These are phyloP conservation scores for Cenococcum geophilum DNA, from an alignment of 495 filamentous ascomycete species.

Conservation along the genomic window DNA sequence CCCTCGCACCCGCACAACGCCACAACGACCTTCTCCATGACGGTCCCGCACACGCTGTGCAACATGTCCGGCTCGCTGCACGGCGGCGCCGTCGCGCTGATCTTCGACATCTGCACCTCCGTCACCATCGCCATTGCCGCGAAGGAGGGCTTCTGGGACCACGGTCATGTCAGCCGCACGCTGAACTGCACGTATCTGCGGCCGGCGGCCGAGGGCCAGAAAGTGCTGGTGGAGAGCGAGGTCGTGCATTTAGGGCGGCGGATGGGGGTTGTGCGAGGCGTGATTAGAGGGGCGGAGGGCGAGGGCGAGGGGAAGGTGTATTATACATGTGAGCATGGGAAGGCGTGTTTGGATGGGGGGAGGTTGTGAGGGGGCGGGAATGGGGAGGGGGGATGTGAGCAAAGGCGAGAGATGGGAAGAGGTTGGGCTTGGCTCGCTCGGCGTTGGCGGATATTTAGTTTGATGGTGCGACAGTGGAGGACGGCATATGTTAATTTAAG, in stretches of 20 bases:
- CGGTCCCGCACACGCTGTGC: constrained; percentile 28
- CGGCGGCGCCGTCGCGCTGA: constrained; percentile 34
- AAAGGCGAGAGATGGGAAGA: too few species aligned
- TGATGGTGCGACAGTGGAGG: too few species aligned
- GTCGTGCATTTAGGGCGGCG: constrained; percentile 34
- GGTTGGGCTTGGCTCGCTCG: too few species aligned
- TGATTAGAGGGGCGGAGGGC: constrained; percentile 27
- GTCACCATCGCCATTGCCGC: constrained; percentile 27
- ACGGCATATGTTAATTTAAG: too few species aligned
- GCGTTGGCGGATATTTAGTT: too few species aligned
- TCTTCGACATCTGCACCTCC: constrained; percentile 39
- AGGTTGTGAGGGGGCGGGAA: neutral
- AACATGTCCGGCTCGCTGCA: constrained; percentile 37
- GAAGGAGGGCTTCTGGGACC: constrained; percentile 33
- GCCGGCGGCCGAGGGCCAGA: constrained; percentile 32
- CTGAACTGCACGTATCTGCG: constrained; percentile 39
- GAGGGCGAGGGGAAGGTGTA: constrained; percentile 32
- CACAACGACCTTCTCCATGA: constrained; percentile 31
- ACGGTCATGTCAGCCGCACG: constrained; percentile 35
- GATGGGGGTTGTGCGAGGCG: constrained; percentile 29
- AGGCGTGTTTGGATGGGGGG: constrained; percentile 28
- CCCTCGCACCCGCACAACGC: constrained; percentile 18
- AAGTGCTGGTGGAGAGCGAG: constrained; percentile 36
- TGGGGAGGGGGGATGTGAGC: neutral
- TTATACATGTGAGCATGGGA: constrained; percentile 40